Conservation (phyloP, 2,329 filamentous ascomycete species). For the Bipolaris gigantea region DNA sequence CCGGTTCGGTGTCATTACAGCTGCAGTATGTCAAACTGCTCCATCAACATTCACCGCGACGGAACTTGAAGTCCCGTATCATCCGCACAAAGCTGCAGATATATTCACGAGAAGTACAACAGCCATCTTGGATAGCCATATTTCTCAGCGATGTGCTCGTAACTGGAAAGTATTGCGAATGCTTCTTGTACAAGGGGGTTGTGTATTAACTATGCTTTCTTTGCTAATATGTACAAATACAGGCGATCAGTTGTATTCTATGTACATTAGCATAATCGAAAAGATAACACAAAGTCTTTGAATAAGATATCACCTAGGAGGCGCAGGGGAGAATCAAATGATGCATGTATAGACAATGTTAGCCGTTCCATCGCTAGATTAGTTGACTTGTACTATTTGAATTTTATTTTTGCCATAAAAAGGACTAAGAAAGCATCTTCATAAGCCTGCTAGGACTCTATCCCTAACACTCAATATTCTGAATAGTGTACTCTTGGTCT, state of each 20-base stretch:
- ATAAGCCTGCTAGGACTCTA: not conserved
- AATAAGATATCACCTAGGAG: not conserved
- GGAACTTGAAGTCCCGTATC: not conserved
- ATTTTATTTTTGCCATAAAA: not conserved
- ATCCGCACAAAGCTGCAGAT: not conserved
- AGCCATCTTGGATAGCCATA: not conserved
- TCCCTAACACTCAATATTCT: constrained; percentile 4
- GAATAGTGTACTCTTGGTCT: constrained; percentile 7
- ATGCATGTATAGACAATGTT: not conserved
- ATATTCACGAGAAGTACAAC: not conserved
- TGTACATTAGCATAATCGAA: not conserved
- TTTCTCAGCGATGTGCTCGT: not conserved
- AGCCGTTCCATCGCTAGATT: not conserved
- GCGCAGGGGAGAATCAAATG: not conserved
- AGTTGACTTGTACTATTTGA: not conserved
- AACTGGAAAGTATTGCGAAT: not conserved
- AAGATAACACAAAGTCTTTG: not conserved
- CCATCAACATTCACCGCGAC: not conserved
- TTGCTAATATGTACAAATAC: not conserved
- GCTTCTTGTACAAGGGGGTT: not conserved
- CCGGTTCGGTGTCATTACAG: constrained; percentile 15
- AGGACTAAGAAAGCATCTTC: not conserved
- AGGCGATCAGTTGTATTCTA: not conserved
- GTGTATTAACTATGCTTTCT: not conserved
- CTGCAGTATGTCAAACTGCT: constrained; percentile 1